Percentiles rank a stretch among this genome's conserved stretches.
Evolutionary conservation across 225 moss, liverwort and hornwort species (phyloP).

Genomic region (Antitrichia curtipendula): DNA sequence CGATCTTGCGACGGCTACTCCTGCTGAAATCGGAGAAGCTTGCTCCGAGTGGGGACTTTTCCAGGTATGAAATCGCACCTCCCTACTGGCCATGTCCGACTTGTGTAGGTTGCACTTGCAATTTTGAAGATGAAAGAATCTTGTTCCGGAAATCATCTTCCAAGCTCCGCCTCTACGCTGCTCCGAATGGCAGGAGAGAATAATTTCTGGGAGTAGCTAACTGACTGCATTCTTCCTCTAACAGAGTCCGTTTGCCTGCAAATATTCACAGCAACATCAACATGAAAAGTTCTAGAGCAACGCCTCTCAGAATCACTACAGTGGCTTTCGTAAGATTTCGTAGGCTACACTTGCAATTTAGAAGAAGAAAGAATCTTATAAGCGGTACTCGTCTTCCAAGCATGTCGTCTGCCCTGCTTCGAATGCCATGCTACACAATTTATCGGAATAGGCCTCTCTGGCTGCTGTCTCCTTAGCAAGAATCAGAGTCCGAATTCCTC

Average conservation of each 20-base stretch:
- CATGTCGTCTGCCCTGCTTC: not conserved
- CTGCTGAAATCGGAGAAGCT: not conserved
- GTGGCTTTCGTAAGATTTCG: not conserved
- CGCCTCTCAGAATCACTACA: not conserved
- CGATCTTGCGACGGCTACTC: not conserved
- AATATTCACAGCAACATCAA: not conserved
- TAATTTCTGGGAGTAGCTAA: not conserved
- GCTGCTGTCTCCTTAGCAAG: not conserved
- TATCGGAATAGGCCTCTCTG: not conserved
- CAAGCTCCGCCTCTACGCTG: not conserved
- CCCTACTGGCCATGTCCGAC: not conserved
- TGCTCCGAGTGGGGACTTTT: not conserved
- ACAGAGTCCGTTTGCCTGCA: not conserved
- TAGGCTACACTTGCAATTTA: not conserved
- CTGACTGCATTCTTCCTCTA: not conserved
- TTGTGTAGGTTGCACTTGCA: not conserved
- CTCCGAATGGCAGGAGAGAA: not conserved
- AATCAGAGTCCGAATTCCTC: not conserved
- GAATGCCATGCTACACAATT: not conserved
- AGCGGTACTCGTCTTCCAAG: not conserved
- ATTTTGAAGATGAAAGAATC: not conserved
- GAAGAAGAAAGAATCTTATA: not conserved
- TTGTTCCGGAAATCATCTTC: not conserved
- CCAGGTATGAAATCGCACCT: not conserved
- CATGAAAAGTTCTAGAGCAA: not conserved